These are phyloP conservation scores for Salix caprea DNA, from an alignment of 345 rosid genomes.

Conservation along the genomic window DNA sequence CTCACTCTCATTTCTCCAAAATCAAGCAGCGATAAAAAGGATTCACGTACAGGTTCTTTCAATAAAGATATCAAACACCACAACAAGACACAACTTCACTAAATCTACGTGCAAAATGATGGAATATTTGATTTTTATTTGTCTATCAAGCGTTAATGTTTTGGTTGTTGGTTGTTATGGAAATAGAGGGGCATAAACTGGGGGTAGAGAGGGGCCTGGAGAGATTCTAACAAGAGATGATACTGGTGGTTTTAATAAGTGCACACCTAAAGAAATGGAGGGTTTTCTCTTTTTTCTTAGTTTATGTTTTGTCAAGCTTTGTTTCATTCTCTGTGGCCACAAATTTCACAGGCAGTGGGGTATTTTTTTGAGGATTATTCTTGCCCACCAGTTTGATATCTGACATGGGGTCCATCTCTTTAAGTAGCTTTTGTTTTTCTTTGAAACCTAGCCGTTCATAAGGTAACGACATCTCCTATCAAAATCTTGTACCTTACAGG, in stretches of 20 bases:
- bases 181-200: background rate
- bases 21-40: background rate
- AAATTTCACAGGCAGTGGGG: slow-evolving; percentile 19
- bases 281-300: background rate
- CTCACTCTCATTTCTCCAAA: slow-evolving; percentile 37
- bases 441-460: background rate
- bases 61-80: background rate
- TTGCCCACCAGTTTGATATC: slow-evolving; percentile 31
- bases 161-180: background rate
- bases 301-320: background rate
- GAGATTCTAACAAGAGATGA: background rate
- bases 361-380: background rate
- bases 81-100: background rate
- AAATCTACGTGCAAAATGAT: background rate
- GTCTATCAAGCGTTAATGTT: background rate
- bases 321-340: slow-evolving; percentile 15
- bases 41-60: background rate
- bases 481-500: background rate
- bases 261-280: background rate
- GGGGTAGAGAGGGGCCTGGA: background rate
- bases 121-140: background rate
- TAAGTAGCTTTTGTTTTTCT: background rate
- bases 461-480: background rate
- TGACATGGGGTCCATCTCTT: slow-evolving; percentile 11
- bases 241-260: background rate